phyloP scores from a whole-genome alignment of 306 rosid genomes.

The Mucuna pruriens region DNA sequence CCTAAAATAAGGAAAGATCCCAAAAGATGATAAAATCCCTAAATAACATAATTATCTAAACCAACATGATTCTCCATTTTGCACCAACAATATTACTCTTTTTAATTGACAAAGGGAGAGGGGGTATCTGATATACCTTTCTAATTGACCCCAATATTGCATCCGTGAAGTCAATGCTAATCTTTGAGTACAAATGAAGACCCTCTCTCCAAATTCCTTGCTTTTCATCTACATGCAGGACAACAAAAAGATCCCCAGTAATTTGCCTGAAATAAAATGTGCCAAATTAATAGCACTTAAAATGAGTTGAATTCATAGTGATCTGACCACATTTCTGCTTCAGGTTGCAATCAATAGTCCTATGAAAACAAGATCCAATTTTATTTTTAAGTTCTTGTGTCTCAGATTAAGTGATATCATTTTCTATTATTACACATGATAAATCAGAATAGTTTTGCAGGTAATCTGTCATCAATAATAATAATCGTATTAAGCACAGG shows the following conservation, averaged over 20 bases:
- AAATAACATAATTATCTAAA: slow-evolving; percentile 3
- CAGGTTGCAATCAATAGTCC: slow-evolving; percentile 21
- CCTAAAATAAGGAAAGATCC: neutral
- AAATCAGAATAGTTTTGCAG: neutral
- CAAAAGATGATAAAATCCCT: neutral
- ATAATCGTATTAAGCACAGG: neutral
- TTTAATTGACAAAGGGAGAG: neutral
- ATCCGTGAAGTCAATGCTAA: slow-evolving; percentile 76
- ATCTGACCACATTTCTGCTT: slow-evolving; percentile 24
- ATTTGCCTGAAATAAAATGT: slow-evolving; percentile 55
- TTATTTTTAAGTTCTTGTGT: slow-evolving; percentile 6
- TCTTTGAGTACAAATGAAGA: slow-evolving; percentile 74
- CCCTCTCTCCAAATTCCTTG: slow-evolving; percentile 87
- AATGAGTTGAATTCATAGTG: neutral
- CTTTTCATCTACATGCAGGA: slow-evolving; percentile 71
- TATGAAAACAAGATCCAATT: neutral
- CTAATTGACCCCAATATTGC: slow-evolving; percentile 84
- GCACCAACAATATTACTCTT: neutral
- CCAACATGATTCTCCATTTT: neutral
- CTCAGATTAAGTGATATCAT: slow-evolving; percentile 1
- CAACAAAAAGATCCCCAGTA: slow-evolving; percentile 81
- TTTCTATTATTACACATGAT: slow-evolving; percentile 13
- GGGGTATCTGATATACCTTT: slow-evolving; percentile 54
- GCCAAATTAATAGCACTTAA: slow-evolving; percentile 31
- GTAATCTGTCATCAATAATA: slow-evolving; percentile 4